Evolutionary conservation across 192 early-diverging fungal genomes (phyloP).

Genomic region (Powellomyces hirtus): DNA sequence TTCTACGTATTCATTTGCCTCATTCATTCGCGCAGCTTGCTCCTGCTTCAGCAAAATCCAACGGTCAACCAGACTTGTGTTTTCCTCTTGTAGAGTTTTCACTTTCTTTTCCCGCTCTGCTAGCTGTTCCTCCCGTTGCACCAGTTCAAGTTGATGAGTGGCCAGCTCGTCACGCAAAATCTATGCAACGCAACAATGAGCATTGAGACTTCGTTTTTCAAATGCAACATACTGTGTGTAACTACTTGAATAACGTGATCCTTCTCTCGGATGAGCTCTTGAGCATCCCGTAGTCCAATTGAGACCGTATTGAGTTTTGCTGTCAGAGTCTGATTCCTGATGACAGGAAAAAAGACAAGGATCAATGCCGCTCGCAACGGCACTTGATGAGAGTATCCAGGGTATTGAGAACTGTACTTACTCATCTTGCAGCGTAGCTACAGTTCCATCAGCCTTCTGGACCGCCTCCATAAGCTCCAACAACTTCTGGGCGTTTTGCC

Average conservation of each 20-base stretch:
- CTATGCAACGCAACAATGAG: slow-evolving; percentile 29
- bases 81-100: slow-evolving; percentile 74
- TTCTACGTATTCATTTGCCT: slow-evolving; percentile 87
- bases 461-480: slow-evolving; percentile 80
- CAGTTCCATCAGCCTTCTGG: slow-evolving; percentile 55
- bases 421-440: slow-evolving; percentile 64
- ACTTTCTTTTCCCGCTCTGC: slow-evolving; percentile 56
- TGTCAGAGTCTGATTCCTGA: slow-evolving; percentile 10
- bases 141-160: slow-evolving; percentile 86
- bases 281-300: slow-evolving; percentile 22
- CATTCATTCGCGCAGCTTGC: slow-evolving; percentile 90
- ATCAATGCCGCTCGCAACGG: not conserved
- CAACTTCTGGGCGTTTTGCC: slow-evolving; percentile 86
- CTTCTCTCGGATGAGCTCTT: slow-evolving; percentile 72
- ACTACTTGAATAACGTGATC: slow-evolving; percentile 86
- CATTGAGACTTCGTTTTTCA: not conserved
- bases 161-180: slow-evolving; percentile 89
- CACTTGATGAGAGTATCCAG: not conserved
- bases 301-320: slow-evolving; percentile 6
- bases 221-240: too few relatives aligned
- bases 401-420: slow-evolving; percentile 33
- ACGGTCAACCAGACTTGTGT: slow-evolving; percentile 79
- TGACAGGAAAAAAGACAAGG: not conserved
- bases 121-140: slow-evolving; percentile 58
- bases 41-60: slow-evolving; percentile 81